phyloP scores from a whole-genome alignment of 2,329 filamentous ascomycete genomes.

The Fusarium sp. region DNA sequence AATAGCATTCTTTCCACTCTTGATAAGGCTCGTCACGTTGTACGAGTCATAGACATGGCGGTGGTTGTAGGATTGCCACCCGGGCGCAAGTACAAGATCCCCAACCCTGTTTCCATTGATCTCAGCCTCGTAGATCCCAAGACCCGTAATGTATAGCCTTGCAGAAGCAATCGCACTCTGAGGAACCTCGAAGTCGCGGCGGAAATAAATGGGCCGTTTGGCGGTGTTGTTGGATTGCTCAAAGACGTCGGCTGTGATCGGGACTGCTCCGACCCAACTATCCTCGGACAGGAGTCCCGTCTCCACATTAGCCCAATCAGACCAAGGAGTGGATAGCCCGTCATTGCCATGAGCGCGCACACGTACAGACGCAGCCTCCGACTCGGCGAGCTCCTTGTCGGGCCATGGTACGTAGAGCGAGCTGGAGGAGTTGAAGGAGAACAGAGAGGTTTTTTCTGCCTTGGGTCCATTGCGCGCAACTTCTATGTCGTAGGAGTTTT shows the following conservation, averaged over 20 bases:
- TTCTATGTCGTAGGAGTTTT: constrained; percentile 59
- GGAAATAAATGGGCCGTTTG: constrained; percentile 50
- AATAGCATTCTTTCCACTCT: constrained; percentile 52
- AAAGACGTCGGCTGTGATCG: constrained; percentile 48
- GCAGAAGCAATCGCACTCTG: constrained; percentile 48
- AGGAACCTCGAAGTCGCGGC: constrained; percentile 49
- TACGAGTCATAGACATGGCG: constrained; percentile 65
- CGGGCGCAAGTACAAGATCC: constrained; percentile 59
- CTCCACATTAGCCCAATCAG: constrained; percentile 51
- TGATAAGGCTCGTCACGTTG: constrained; percentile 60
- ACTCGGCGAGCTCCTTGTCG: constrained; percentile 46
- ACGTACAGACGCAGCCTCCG: constrained; percentile 51
- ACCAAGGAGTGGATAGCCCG: constrained; percentile 42
- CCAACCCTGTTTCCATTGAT: constrained; percentile 56
- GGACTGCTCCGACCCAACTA: constrained; percentile 48
- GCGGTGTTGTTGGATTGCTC: constrained; percentile 42
- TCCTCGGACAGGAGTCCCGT: constrained; percentile 45
- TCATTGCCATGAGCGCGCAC: constrained; percentile 50
- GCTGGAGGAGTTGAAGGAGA: constrained; percentile 49
- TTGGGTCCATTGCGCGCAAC: constrained; percentile 44
- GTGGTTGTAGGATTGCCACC: constrained; percentile 64
- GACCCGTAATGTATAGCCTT: constrained; percentile 59
- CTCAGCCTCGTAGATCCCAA: constrained; percentile 59
- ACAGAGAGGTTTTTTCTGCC: constrained; percentile 10
- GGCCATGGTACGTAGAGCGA: constrained; percentile 61